These are phyloP conservation scores for Backusella liffmaniae DNA, from an alignment of 192 early-diverging fungal genomes.

Conservation along the genomic window DNA sequence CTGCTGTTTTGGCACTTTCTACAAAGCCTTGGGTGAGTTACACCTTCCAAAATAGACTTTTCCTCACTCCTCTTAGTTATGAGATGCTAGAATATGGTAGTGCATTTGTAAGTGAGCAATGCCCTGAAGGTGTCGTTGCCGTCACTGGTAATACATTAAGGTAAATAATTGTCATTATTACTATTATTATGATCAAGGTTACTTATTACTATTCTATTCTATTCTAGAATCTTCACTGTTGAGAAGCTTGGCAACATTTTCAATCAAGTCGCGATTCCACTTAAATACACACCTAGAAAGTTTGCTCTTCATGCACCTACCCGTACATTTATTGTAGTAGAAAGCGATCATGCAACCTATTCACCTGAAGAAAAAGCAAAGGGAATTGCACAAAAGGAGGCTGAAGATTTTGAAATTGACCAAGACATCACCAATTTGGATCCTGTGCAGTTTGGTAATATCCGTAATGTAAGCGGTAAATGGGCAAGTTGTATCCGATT, in stretches of 20 bases:
- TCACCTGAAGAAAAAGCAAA: constrained; percentile 64
- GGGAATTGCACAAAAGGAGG: constrained; percentile 49
- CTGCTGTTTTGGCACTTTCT: constrained; percentile 81
- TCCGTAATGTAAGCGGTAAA: constrained; percentile 62
- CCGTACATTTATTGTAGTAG: constrained; percentile 86
- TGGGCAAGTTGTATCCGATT: constrained; percentile 90
- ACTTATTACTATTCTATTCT: background rate
- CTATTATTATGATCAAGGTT: background rate
- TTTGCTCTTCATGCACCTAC: constrained; percentile 72
- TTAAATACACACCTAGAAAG: constrained; percentile 86
- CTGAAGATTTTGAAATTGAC: constrained; percentile 54
- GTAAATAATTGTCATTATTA: constrained; percentile 18
- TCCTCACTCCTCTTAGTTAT: constrained; percentile 83
- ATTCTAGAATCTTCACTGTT: constrained; percentile 71
- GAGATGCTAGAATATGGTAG: constrained; percentile 83
- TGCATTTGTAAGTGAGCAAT: constrained; percentile 81
- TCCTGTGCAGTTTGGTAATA: constrained; percentile 79
- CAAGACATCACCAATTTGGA: constrained; percentile 57
- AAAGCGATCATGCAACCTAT: constrained; percentile 80
- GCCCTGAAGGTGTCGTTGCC: constrained; percentile 85
- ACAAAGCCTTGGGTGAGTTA: constrained; percentile 90
- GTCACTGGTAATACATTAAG: constrained; percentile 82
- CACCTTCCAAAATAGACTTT: constrained; percentile 67
- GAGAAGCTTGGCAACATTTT: constrained; percentile 81
- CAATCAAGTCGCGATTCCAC: constrained; percentile 81